Evolutionary conservation across 176 grass and related monocot genomes (phyloP), one percentile per base, ranked within the genome.

Genomic region (Bonia amplexicaulis): DNA sequence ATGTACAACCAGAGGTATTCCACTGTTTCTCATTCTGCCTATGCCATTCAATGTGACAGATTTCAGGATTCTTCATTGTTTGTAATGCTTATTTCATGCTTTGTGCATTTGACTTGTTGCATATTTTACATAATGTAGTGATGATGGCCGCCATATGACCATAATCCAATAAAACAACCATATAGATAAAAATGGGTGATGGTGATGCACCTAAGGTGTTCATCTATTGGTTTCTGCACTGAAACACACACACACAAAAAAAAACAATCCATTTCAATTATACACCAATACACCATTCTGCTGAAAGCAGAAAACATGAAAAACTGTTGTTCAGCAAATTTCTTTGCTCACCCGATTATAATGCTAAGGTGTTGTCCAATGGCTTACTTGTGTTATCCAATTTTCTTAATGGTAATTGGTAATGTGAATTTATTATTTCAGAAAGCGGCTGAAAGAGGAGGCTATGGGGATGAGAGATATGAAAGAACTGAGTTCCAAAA

Each of bases 371-470:
- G 20, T 6, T 17, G 2, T 37, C 15, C 19, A 68, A 25, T 77
- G 40, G 42, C 63, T 12, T 42, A 29, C 27, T 61, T 40, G 1
- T 80, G 26, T 64, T 42, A 71, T 33, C 73, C 16, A 69, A 4
- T 39, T 12, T 83, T 63, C n/a, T 19, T 83, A 55, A 79, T 9
- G 9, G 17, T 71, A 74, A 46, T 73, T 9, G 9, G 17, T 71
- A 74, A 47, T 78, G 20, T n/a, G 17, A 40, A 45, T 67, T 6
- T 79, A 3, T 68, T 87, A 26, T 89, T 89, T 78, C 84, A 98
- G 96, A 95, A 94, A 95, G 96, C 93, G 6, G 88, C 96, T 48
- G 91, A 94, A 85, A 92, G 96, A 90, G 96, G 93, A 87, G 93
- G 86, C 45, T 96, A 96, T 84, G 93, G 96, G 41, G 81, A 27